Conservation (phyloP, 2,329 filamentous ascomycete genomes). For the Pseudogymnoascus sp. region DNA sequence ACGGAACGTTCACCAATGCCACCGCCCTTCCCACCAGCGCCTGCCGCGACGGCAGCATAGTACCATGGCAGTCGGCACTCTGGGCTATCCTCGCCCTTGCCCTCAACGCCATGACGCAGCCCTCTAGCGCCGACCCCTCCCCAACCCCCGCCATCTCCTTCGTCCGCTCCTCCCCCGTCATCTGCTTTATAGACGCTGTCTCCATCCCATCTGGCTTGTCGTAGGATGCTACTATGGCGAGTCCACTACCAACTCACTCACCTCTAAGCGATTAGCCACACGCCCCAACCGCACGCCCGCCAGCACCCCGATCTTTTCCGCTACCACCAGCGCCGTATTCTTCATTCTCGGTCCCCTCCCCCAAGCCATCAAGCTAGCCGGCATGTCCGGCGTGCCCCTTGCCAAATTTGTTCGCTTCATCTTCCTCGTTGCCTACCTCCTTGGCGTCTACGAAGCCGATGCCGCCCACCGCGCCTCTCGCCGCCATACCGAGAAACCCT, state of each 20-base stretch:
- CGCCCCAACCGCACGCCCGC: not conserved
- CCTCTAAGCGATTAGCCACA: not conserved
- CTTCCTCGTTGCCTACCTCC: not conserved
- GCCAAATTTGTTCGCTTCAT: not conserved
- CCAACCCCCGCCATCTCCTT: conserved; percentile 13
- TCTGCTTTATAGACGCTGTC: conserved; percentile 14
- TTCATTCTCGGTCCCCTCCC: not conserved
- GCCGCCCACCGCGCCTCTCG: not conserved
- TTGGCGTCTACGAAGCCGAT: not conserved
- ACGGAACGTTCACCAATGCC: not conserved
- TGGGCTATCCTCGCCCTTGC: conserved; percentile 17
- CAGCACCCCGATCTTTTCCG: not conserved
- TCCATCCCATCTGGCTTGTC: conserved; percentile 10
- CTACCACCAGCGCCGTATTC: not conserved
- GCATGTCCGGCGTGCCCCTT: not conserved
- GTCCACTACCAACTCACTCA: not conserved
- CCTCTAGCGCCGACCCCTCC: conserved; percentile 11
- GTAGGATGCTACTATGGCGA: not conserved
- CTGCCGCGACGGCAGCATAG: not conserved
- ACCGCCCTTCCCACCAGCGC: not conserved
- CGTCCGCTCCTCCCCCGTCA: conserved; percentile 15
- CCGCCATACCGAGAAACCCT: not conserved
- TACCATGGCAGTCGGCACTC: conserved; percentile 16
- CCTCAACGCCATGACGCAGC: conserved; percentile 19
- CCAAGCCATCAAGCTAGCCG: not conserved